A percentile compares a stretch with the other conserved stretches of the same genome.
phyloP scores from a whole-genome alignment of 106 monocot species.

The Cymbidium sinense region DNA sequence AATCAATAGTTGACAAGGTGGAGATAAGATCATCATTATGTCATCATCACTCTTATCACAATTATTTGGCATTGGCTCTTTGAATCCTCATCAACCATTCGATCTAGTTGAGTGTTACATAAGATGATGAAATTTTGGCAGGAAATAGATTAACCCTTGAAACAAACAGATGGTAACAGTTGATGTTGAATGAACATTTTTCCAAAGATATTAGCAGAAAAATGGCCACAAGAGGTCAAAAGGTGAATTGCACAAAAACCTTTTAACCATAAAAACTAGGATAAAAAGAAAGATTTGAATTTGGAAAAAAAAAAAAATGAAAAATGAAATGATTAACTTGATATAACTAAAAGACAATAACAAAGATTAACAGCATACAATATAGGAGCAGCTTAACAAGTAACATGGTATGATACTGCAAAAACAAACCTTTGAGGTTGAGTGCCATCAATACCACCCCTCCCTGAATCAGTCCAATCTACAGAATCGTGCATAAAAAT shows the following conservation, averaged over 20 bases:
- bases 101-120: background rate
- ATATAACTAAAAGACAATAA: background rate
- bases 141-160: background rate
- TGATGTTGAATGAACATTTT: background rate
- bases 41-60: background rate
- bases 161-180: background rate
- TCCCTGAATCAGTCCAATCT: conserved; percentile 64
- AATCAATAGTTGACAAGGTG: background rate
- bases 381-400: background rate
- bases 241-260: background rate
- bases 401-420: background rate
- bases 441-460: conserved; percentile 31
- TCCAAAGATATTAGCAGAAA: background rate
- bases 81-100: background rate
- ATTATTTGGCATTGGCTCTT: background rate
- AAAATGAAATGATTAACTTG: background rate
- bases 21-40: background rate
- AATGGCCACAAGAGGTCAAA: background rate
- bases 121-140: background rate
- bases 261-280: background rate
- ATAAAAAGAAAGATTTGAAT: background rate
- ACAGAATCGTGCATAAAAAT: conserved; percentile 3
- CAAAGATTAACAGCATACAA: background rate
- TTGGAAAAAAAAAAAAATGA: no score
- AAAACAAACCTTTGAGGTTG: conserved; percentile 10